phyloP scores from a whole-genome alignment of 352 stramenopile species.

The Phytopythium mirpurense region DNA sequence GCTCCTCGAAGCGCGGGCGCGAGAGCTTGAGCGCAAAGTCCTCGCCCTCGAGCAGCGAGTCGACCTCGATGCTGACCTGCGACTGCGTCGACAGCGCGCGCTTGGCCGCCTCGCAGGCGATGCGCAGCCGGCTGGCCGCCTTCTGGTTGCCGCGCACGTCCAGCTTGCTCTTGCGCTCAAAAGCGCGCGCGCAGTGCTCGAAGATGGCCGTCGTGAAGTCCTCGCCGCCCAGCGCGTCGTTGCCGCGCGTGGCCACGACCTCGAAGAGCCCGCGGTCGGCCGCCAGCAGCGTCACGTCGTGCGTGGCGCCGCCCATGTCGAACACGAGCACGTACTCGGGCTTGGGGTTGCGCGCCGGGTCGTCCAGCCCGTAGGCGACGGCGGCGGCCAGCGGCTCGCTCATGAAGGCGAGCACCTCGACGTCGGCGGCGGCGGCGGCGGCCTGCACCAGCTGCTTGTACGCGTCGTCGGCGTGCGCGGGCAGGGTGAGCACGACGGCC shows the following conservation, averaged over 20 bases:
- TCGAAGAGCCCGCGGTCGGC: conserved; percentile 98
- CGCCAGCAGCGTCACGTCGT: conserved; percentile 95
- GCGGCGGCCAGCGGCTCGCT: conserved; percentile 97
- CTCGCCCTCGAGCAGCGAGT: conserved; percentile 96
- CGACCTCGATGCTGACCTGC: conserved; percentile 96
- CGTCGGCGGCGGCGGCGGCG: conserved; percentile 86
- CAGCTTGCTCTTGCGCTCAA: conserved; percentile 93
- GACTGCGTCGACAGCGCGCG: conserved; percentile 94
- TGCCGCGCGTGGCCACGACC: conserved; percentile 94
- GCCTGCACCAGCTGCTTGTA: conserved; percentile 77
- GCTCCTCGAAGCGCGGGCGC: conserved; percentile 94
- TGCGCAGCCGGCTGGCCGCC: conserved; percentile 91
- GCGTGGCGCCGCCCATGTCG: conserved; percentile 96
- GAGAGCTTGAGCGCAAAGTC: conserved; percentile 98
- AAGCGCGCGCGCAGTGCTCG: conserved; percentile 95
- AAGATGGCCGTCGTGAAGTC: conserved; percentile 97
- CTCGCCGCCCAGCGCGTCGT: conserved; percentile 94
- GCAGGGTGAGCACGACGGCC: conserved; percentile 72
- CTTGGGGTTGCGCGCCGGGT: conserved; percentile 73
- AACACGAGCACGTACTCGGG: conserved; percentile 98
- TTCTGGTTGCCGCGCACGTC: conserved; percentile 92
- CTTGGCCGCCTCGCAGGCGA: conserved; percentile 97
- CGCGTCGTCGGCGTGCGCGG: conserved; percentile 57
- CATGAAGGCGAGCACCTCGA: conserved; percentile 96
- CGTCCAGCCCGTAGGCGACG: conserved; percentile 98